Base-by-base conservation (phyloP, 1,284 basidiomycete genomes). In the Ustilago bromivora region DNA sequence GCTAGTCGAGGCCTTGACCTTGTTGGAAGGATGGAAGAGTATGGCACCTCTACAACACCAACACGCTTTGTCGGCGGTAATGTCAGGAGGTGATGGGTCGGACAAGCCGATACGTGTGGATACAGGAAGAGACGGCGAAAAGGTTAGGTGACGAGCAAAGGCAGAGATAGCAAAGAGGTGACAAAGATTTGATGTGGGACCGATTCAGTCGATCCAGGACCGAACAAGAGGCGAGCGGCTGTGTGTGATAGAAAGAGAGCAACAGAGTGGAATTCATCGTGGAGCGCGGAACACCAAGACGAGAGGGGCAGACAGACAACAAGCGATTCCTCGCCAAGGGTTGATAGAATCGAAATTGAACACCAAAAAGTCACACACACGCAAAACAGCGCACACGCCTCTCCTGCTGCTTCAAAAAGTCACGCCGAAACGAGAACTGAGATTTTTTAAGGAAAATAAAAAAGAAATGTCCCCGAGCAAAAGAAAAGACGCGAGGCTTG, bases 141-240 rank as follows among this genome's bases (percentile, higher is more conserved):
- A 46, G 43, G n/a, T 46, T 46, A 46, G n/a, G 43, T 46, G 31
- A 51, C n/a, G 49, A 51, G 31, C 13, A 31, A 51, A 32, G 49
- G 49, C n/a, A 31, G 8, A 32, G 49, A 40, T 40, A 17, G 38
- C 23, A 15, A 32, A 13, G 28, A 32, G n/a, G 49, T 12, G 28
- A 31, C 9, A 51, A 31, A 40, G 38, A 40, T 40, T 10, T 10
- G 38, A 32, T 51, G 49, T 51, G 49, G 31, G 28, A 51, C 49
- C 23, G 31, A 32, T 31, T 28, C 28, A 51, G 31, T 51, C 13
- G 49, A 51, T 28, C 49, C 6, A 51, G 15, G 28, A 32, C 49
- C 31, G 28, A 51, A 32, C 31, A 12, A 28, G 49, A 51, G 49
- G 49, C 49, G 23, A 28, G 31, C 23, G 49, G 15, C 6, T 12